Conservation (phyloP, 805 yeast species). For the Wickerhamomyces chambardii region DNA sequence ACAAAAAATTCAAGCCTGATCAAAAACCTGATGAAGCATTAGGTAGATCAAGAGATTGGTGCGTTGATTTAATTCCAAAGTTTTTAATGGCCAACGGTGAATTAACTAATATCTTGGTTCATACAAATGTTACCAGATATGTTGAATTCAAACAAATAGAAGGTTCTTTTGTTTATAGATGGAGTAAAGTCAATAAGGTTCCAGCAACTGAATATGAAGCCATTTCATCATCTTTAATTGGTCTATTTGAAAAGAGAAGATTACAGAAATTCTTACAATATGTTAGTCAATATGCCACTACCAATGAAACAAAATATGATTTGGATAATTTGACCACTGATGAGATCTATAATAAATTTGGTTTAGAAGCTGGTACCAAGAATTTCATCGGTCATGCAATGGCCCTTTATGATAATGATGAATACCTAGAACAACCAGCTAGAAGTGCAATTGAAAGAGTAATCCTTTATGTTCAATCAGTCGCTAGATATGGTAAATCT, state of each 20-base stretch:
- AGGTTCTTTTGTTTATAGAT: constrained; percentile 86
- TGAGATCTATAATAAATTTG: constrained; percentile 81
- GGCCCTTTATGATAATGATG: constrained; percentile 95
- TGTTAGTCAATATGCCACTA: constrained; percentile 51
- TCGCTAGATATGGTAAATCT: constrained; percentile 91
- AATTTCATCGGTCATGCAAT: constrained; percentile 98
- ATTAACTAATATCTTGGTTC: constrained; percentile 88
- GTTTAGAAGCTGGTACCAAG: constrained; percentile 86
- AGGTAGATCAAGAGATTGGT: constrained; percentile 97
- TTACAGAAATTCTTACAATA: constrained; percentile 89
- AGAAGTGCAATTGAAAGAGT: constrained; percentile 87
- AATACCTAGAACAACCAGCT: constrained; percentile 81
- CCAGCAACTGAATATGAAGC: constrained; percentile 93
- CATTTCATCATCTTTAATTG: constrained; percentile 84
- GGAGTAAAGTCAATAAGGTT: constrained; percentile 88
- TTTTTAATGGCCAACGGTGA: constrained; percentile 97
- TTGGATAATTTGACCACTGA: constrained; percentile 87
- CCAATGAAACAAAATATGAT: constrained; percentile 41
- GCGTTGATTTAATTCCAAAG: constrained; percentile 94
- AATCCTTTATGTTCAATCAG: constrained; percentile 77
- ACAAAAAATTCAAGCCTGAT: constrained; percentile 76
- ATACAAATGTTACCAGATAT: constrained; percentile 93
- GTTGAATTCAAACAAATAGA: constrained; percentile 93
- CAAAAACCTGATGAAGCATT: constrained; percentile 57
- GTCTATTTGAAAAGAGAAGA: constrained; percentile 91